Base-by-base conservation (phyloP, 805 yeast species). In the Tetrapisispora nanseiensis region DNA sequence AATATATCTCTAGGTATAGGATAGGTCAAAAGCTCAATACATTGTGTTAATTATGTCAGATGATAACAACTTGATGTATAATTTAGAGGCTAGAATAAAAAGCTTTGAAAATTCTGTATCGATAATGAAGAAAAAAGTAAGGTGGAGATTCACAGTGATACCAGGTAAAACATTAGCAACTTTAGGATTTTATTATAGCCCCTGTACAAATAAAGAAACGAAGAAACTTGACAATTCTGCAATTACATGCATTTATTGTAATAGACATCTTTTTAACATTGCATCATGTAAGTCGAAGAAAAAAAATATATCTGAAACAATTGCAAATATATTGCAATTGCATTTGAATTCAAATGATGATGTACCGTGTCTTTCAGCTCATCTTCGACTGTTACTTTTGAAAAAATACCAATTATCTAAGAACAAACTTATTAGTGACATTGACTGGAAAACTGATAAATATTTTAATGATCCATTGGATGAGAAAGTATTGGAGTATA, bases 71-170 rank as follows among this genome's bases (percentile, higher is more conserved):
- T 39, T 33, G 21, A 36, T 36, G 36, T 24, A 18, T 12, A 31
- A 27, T n/a, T 16, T 36, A 8, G 37, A 30, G 6, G 21, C 29
- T 6, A n/a, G 41, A 29, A 37, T 42, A 7, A 22, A 35, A 28
- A 46, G 51, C 23, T 53, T 53, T 27, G 43, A 43, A 24, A 47
- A 40, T 12, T 48, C 52, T 3, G 37, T 39, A 7, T 37, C 41
- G 11, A 42, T 51, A 8, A 45, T 49, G 24, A 55, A 51, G 9
- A 56, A 52, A 40, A 48, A 49, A 35, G 51, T 44, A 20, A 49
- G 53, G 44, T 60, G 65, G 65, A 51, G 62, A 31, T 56, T 52
- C 26, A 53, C 49, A 16, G 57, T 56, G 10, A 57, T 60, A n/a
- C 61, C 63, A 3, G 43, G 48, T 9, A 45, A 52, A 30, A 45